These are phyloP conservation scores for Scedosporium apiospermum DNA, from an alignment of 2,329 filamentous ascomycete genomes.

Conservation along the genomic window DNA sequence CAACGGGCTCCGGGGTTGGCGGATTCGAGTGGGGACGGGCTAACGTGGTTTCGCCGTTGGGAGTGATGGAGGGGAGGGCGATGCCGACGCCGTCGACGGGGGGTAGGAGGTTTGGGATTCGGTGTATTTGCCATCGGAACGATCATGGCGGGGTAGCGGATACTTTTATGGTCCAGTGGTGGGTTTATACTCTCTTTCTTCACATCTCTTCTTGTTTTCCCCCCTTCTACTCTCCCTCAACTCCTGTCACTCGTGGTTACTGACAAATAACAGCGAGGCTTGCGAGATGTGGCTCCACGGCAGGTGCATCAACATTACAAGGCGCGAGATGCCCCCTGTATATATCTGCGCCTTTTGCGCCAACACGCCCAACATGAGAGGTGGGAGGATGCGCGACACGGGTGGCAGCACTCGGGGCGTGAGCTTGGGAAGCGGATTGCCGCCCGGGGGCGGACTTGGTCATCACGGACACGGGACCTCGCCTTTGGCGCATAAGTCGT, in stretches of 20 bases:
- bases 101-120: constrained; percentile 32
- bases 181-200: constrained; percentile 17
- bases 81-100: constrained; percentile 34
- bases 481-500: constrained; percentile 34
- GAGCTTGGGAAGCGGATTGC: constrained; percentile 10
- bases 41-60: constrained; percentile 35
- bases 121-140: constrained; percentile 46
- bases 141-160: constrained; percentile 33
- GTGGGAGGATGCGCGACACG: constrained; percentile 28
- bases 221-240: neutral
- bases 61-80: constrained; percentile 35
- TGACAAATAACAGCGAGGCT: constrained; percentile 37
- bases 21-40: constrained; percentile 1
- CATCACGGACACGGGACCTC: constrained; percentile 17
- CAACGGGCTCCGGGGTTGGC: neutral
- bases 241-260: no score
- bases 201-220: neutral
- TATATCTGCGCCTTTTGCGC: constrained; percentile 57
- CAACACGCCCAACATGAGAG: constrained; percentile 45
- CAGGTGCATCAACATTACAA: constrained; percentile 51
- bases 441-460: constrained; percentile 14
- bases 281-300: constrained; percentile 58
- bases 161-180: constrained; percentile 57
- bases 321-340: constrained; percentile 45
- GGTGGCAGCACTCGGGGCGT: constrained; percentile 11